phyloP scores from a whole-genome alignment of 2,329 filamentous ascomycete species.

The Epichloe gansuensis region DNA sequence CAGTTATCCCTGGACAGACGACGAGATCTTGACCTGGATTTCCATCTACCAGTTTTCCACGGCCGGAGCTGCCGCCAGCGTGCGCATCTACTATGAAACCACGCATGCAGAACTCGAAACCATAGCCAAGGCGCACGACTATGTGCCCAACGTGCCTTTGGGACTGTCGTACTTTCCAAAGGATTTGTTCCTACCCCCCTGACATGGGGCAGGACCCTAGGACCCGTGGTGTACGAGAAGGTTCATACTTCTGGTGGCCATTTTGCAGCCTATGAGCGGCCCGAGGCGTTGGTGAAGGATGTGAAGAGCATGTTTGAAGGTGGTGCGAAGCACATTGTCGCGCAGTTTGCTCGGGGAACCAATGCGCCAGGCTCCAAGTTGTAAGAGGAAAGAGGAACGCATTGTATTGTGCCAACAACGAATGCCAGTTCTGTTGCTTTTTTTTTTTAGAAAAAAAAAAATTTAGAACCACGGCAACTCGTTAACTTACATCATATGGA shows the following conservation, averaged over 20 bases:
- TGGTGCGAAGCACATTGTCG: constrained; percentile 1
- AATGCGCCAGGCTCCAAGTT: background rate
- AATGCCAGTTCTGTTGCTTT: background rate
- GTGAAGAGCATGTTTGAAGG: constrained; percentile 42
- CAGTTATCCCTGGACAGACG: constrained; percentile 57
- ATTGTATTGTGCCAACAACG: background rate
- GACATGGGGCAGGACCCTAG: constrained; percentile 45
- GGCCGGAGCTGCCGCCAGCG: constrained; percentile 53
- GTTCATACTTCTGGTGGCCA: constrained; percentile 41
- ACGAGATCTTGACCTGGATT: constrained; percentile 65
- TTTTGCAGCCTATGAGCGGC: constrained; percentile 48
- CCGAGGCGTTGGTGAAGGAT: constrained; percentile 38
- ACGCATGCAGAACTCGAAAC: constrained; percentile 24
- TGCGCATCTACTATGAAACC: constrained; percentile 61
- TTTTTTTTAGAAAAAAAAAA: too few relatives aligned
- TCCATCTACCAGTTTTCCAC: constrained; percentile 58
- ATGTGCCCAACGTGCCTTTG: constrained; percentile 24
- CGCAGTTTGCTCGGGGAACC: background rate
- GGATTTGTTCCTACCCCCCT: constrained; percentile 40
- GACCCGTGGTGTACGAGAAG: constrained; percentile 44
- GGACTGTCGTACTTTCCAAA: constrained; percentile 43
- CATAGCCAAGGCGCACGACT: constrained; percentile 10
- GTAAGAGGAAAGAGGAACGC: background rate
- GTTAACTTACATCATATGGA: too few relatives aligned
- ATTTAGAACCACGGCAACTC: too few relatives aligned